Evolutionary conservation across 2,329 filamentous ascomycete genomes (phyloP).

Genomic region (Neonectria faginata): DNA sequence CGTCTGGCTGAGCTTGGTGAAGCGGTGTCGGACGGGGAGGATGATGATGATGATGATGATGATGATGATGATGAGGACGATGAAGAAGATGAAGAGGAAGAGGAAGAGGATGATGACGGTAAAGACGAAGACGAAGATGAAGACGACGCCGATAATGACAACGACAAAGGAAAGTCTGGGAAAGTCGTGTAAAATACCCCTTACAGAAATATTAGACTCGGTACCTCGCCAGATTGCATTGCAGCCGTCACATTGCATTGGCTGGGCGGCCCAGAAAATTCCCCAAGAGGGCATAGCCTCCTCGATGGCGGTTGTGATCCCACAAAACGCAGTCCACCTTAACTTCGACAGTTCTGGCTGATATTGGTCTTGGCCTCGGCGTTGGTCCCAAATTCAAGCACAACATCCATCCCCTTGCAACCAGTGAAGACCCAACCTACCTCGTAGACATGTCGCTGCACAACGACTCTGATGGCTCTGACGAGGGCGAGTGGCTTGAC

Average conservation of each 20-base stretch:
- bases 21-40: constrained; percentile 80
- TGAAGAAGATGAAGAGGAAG: constrained; percentile 14
- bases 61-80: constrained; percentile 60
- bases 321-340: constrained; percentile 44
- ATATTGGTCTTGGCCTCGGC: constrained; percentile 17
- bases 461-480: constrained; percentile 46
- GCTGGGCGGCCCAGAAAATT: constrained; percentile 36
- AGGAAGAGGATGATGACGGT: constrained; percentile 21
- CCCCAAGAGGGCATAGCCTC: constrained; percentile 46
- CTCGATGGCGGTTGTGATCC: constrained; percentile 51
- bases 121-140: constrained; percentile 33
- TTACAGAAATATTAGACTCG: constrained; percentile 46
- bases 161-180: constrained; percentile 4
- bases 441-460: constrained; percentile 44
- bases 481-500: constrained; percentile 65
- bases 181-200: constrained; percentile 40
- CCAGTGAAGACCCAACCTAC: constrained; percentile 50
- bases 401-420: constrained; percentile 52
- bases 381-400: constrained; percentile 1
- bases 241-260: constrained; percentile 19
- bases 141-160: constrained; percentile 16
- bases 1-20: constrained; percentile 76
- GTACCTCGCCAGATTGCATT: constrained; percentile 47
- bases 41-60: constrained; percentile 69
- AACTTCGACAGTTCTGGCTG: constrained; percentile 30